Evolutionary conservation across 2,329 filamentous ascomycete species (phyloP).

Genomic region (Aureobasidium zeae): DNA sequence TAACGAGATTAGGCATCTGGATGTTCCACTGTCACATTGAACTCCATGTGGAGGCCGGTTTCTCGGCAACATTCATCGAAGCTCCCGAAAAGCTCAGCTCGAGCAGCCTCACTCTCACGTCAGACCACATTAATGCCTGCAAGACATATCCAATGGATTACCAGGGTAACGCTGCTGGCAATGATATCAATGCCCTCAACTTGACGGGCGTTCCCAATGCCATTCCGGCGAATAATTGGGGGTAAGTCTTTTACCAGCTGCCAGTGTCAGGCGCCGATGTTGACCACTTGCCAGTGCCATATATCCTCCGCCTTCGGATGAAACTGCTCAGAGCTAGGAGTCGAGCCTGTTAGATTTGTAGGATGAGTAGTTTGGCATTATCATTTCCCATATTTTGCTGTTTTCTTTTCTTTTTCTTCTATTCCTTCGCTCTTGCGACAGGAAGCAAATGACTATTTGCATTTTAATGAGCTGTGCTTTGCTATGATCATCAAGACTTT

Average conservation of each 20-base stretch:
- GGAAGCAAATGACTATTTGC: no score
- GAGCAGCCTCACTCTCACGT: constrained; percentile 47
- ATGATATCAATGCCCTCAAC: constrained; percentile 54
- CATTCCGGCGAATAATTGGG: constrained; percentile 1
- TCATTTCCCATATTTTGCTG: no score
- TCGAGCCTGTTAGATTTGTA: not conserved
- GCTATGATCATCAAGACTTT: no score
- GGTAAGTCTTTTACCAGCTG: not conserved
- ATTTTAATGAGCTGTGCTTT: no score
- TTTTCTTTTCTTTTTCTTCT: no score
- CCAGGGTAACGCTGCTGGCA: constrained; percentile 65
- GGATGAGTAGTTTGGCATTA: no score
- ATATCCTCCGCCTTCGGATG: constrained; percentile 3
- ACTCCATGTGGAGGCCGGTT: constrained; percentile 13
- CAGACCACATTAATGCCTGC: constrained; percentile 54
- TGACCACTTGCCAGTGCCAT: constrained; percentile 1
- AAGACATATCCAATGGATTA: constrained; percentile 42
- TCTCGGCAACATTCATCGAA: constrained; percentile 12
- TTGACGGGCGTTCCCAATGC: constrained; percentile 40
- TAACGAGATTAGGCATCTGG: constrained; percentile 24
- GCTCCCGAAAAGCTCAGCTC: constrained; percentile 47
- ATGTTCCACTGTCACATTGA: constrained; percentile 31
- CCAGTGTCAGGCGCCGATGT: not conserved
- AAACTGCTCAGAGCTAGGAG: constrained; percentile 1
- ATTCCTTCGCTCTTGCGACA: no score